Base-by-base conservation (phyloP, 768 basidiomycete species). In the Sistotremastrum suecicum region DNA sequence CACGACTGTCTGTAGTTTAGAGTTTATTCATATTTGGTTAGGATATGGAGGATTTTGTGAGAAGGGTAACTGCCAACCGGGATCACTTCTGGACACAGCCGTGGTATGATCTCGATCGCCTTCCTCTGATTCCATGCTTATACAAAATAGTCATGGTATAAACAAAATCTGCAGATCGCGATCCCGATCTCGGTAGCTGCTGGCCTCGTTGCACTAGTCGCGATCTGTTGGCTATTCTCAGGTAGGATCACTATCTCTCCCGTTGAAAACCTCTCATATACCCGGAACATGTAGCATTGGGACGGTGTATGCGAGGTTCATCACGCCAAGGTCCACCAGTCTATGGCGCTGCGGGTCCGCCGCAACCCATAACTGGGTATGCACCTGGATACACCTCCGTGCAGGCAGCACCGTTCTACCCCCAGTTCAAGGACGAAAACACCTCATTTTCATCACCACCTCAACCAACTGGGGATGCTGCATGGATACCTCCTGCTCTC, bases 151-250 rank as follows among this genome's bases (percentile, higher is more conserved):
- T 69, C 83, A 4, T 84, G 82, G 83, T 85, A 82, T 59, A 64
- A 60, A 5, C 72, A 77, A 50, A 88, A 88, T 63, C 71, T 85
- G 7, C 78, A 81, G 58, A 83, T 87, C 49, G 67, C 83, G 29
- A 82, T 89, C 53, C 83, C 86, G 12, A 74, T 88, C 45, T 81
- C 84, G 11, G 64, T 88, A 46, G 80, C 81, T 35, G 82, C 67
- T 30, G 81, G 73, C 10, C 57, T 88, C 44, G 51, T 86, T 43
- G 66, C 70, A 9, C 60, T 89, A 35, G 57, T 80, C 37, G 56
- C 83, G 46, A 50, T 88, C 43, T 76, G 67, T 64, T 63, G 55
- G 28, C 53, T 80, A 37, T 51, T 69, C 46, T 61, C 62, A 55
- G 55, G 75, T 72, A 45, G 41, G 69, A 20, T 20, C 20, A 20